phyloP scores from a whole-genome alignment of 768 basidiomycete species.

The Termitomyces bulborhizus region DNA sequence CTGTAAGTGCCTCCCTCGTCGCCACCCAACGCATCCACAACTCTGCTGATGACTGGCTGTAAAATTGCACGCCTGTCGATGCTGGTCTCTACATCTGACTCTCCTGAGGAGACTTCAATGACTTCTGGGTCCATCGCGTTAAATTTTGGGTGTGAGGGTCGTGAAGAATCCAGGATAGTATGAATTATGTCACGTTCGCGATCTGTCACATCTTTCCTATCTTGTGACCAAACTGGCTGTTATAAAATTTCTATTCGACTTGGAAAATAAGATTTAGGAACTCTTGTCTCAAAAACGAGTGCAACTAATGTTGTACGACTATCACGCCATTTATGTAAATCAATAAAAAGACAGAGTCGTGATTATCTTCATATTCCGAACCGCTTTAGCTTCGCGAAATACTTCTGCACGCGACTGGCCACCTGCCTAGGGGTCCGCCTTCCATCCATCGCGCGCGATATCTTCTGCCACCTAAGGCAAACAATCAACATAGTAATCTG shows the following conservation, averaged over 20 bases:
- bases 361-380: constrained; percentile 36
- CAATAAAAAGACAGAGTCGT: too few species aligned
- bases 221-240: not conserved
- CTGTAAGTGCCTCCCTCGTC: constrained; percentile 60
- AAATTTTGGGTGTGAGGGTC: not conserved
- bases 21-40: constrained; percentile 79
- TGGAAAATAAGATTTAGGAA: too few species aligned
- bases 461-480: constrained; percentile 63
- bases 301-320: too few species aligned
- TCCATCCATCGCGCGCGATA: constrained; percentile 77
- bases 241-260: too few species aligned
- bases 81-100: constrained; percentile 19
- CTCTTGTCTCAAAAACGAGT: too few species aligned
- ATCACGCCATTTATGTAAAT: too few species aligned
- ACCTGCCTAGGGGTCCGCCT: constrained; percentile 75
- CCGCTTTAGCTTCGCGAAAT: constrained; percentile 76
- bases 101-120: constrained; percentile 30
- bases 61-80: constrained; percentile 49
- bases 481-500: not conserved
- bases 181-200: constrained; percentile 13
- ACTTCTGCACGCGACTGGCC: constrained; percentile 86
- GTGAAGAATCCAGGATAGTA: not conserved
- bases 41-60: constrained; percentile 61
- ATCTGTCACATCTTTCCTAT: constrained; percentile 1
- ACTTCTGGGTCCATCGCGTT: constrained; percentile 20